Percentiles rank a stretch among this genome's conserved stretches.
phyloP scores from a whole-genome alignment of 139 green algal genomes.

The Chlamydomonas sp. region DNA sequence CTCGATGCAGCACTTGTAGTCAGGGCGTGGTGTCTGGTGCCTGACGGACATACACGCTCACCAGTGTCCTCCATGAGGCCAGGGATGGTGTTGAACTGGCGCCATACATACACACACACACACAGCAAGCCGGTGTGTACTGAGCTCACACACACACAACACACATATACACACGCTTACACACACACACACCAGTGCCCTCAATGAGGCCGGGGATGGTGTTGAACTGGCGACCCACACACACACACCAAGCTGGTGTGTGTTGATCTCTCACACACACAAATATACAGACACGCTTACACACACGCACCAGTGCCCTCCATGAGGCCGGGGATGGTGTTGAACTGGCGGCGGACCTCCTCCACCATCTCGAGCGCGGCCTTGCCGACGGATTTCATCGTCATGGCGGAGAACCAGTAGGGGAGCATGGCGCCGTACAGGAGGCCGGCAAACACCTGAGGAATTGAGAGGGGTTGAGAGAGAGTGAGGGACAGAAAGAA shows the following conservation, averaged over 20 bases:
- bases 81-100: constrained; percentile 90
- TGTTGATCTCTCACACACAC: too few relatives aligned
- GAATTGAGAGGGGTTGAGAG: neutral
- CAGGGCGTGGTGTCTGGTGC: too few relatives aligned
- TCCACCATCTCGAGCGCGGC: constrained; percentile 69
- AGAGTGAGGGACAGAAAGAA: neutral
- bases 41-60: too few relatives aligned
- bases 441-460: constrained; percentile 85
- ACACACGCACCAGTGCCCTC: constrained; percentile 84
- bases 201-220: constrained; percentile 87
- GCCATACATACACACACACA: constrained; percentile 63
- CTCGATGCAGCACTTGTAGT: constrained; percentile 84
- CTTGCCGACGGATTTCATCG: constrained; percentile 97
- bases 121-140: constrained; percentile 86
- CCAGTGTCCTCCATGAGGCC: constrained; percentile 87
- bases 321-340: constrained; percentile 86
- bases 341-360: constrained; percentile 84
- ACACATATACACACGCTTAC: too few relatives aligned
- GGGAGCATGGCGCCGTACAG: constrained; percentile 40
- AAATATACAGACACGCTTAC: too few relatives aligned
- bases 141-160: too few relatives aligned
- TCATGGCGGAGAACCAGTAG: constrained; percentile 74
- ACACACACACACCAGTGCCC: constrained; percentile 76
- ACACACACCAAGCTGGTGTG: too few relatives aligned
- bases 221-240: constrained; percentile 86